Evolutionary conservation across 495 filamentous ascomycete species (phyloP).

Genomic region (Barbatosphaeria neglecta): DNA sequence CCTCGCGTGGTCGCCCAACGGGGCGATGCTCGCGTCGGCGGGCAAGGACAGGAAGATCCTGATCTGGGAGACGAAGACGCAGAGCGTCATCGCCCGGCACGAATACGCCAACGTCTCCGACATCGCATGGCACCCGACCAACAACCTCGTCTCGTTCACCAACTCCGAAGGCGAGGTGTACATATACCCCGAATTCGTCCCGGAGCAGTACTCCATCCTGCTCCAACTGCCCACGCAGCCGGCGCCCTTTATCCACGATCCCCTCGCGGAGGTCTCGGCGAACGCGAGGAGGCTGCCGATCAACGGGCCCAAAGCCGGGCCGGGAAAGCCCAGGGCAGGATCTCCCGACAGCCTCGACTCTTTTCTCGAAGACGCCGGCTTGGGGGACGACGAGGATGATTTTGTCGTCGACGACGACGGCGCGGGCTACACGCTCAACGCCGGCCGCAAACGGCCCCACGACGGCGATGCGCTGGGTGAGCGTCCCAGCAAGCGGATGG

Average conservation of each 20-base stretch:
- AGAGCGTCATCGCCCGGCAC: constrained; percentile 60
- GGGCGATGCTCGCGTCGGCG: constrained; percentile 72
- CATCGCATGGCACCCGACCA: constrained; percentile 79
- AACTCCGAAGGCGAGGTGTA: constrained; percentile 85
- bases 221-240: constrained; percentile 51
- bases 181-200: constrained; percentile 71
- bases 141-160: constrained; percentile 81
- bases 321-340: constrained; percentile 26
- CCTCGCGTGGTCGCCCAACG: constrained; percentile 87
- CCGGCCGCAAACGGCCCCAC: constrained; percentile 53
- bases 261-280: constrained; percentile 57
- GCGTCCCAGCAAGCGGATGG: constrained; percentile 29
- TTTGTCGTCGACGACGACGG: constrained; percentile 94
- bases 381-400: constrained; percentile 54
- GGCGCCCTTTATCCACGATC: constrained; percentile 77
- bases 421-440: constrained; percentile 73
- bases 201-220: constrained; percentile 47
- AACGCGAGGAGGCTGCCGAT: constrained; percentile 45
- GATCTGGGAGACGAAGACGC: constrained; percentile 83
- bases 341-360: constrained; percentile 38
- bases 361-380: constrained; percentile 48
- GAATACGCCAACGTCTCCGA: constrained; percentile 73
- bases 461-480: constrained; percentile 25
- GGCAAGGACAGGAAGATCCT: constrained; percentile 71
- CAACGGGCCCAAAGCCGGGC: constrained; percentile 44